Conservation (phyloP, 192 early-diverging fungal genomes). For the Podila clonocystis region DNA sequence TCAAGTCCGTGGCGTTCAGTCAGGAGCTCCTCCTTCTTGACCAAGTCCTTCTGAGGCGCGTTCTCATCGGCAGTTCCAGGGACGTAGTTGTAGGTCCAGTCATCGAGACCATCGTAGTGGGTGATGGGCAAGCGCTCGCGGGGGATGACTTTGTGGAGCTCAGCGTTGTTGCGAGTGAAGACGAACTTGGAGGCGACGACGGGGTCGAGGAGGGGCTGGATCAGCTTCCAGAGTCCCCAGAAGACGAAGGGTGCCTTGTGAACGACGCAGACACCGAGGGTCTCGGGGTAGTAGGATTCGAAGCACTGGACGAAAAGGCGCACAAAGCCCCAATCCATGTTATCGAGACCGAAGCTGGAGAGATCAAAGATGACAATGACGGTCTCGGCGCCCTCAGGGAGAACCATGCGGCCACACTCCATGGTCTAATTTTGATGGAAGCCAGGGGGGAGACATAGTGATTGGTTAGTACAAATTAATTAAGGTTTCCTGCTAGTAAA, state of each 20-base stretch:
- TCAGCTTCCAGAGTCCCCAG: conserved; percentile 84
- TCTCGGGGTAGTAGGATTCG: conserved; percentile 93
- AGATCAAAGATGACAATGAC: conserved; percentile 83
- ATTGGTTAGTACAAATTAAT: not conserved
- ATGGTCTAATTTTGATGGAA: conserved; percentile 54
- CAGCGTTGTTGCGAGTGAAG: conserved; percentile 73
- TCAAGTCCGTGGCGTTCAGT: conserved; percentile 44
- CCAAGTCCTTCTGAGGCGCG: conserved; percentile 54
- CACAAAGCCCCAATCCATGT: conserved; percentile 71
- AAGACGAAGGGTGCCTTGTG: conserved; percentile 94
- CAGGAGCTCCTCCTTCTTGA: conserved; percentile 40
- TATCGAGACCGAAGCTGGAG: conserved; percentile 77
- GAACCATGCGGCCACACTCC: conserved; percentile 72
- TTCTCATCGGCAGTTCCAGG: conserved; percentile 36
- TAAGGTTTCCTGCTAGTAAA: not conserved
- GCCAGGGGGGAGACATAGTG: not conserved
- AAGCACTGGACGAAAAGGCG: conserved; percentile 83
- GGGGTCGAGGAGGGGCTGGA: conserved; percentile 88
- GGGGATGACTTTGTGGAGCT: conserved; percentile 73
- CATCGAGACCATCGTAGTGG: conserved; percentile 67
- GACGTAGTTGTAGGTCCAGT: conserved; percentile 65
- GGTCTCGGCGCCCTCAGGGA: conserved; percentile 68
- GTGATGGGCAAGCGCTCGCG: conserved; percentile 67
- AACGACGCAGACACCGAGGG: conserved; percentile 81
- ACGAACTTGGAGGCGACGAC: conserved; percentile 89